Base-by-base conservation (phyloP, 495 filamentous ascomycete species). In the Annulohypoxylon moriforme region DNA sequence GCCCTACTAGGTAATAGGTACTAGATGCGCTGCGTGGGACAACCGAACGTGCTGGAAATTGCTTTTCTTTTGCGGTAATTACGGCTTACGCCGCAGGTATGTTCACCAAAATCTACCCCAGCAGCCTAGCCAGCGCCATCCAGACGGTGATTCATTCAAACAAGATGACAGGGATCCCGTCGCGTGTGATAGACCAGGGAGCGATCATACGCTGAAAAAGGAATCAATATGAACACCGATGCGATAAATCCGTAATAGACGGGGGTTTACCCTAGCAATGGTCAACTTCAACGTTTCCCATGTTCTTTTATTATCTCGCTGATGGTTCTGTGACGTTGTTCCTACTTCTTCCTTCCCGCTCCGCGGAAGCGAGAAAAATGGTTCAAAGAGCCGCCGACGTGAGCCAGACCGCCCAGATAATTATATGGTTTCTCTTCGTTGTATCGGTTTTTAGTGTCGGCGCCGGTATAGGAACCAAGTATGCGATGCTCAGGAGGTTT, bases 1-100 rank as follows among this genome's bases (percentile, higher is more conserved):
- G 50, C 50, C 29, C 29, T 53, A 53, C 13, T n/a, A n/a, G n/a
- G 49, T 27, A n/a, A 10, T 27, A 31, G 31, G 49, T 25, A 33
- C 16, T 6, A 14, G 14, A 33, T 53, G 6, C 27, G 27, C 27
- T 29, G 27, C 27, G 6, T 29, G 27, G 27, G 27, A 29, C 27
- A 2, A 29, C 27, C 6, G 46, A 11, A 10, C 3, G 13, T 50
- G 42, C 16, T n/a, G n/a, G n/a, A 44, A 3, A 53, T 4, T 53
- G 14, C 24, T 29, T 29, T 53, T 29, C 11, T 14, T 31, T 53
- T 53, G 49, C 49, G 50, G 50, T 55, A 55, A 55, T 55, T 55
- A 55, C 29, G 29, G 27, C 11, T 55, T 55, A 55, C 34, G 50
- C 50, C 16, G 50, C 16, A 11, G 29, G 29, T 13, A 20, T 55